These are phyloP conservation scores for Coniferiporia sulphurascens DNA, from an alignment of 1,284 basidiomycete species.

Conservation along the genomic window DNA sequence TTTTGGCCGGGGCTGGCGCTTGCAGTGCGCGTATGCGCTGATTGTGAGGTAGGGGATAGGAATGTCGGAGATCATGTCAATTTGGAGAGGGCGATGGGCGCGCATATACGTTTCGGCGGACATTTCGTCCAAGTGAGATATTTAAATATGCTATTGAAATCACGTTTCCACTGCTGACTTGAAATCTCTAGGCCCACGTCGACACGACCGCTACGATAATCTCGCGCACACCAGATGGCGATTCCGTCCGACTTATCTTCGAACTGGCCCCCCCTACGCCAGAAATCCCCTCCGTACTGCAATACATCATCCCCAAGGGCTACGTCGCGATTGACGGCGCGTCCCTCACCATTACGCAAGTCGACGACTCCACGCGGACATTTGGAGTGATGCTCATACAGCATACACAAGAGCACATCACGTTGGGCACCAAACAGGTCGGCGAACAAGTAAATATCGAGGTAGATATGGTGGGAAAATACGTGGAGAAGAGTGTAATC, in stretches of 20 bases:
- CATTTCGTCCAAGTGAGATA: conserved; percentile 89
- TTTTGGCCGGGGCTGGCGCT: neutral
- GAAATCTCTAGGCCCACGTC: conserved; percentile 72
- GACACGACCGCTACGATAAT: conserved; percentile 83
- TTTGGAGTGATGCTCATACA: conserved; percentile 96
- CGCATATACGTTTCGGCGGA: conserved; percentile 89
- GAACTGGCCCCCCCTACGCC: conserved; percentile 60
- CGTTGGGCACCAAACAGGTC: conserved; percentile 69
- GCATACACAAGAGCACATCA: conserved; percentile 89
- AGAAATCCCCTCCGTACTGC: conserved; percentile 63
- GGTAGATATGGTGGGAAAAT: conserved; percentile 90
- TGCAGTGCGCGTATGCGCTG: neutral
- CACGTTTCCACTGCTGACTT: conserved; percentile 5
- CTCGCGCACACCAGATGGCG: conserved; percentile 70
- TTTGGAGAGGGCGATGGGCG: conserved; percentile 92
- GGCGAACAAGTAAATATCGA: conserved; percentile 92
- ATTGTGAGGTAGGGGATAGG: conserved; percentile 54
- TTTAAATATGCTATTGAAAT: neutral
- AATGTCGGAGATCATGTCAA: conserved; percentile 83
- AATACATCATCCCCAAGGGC: conserved; percentile 93
- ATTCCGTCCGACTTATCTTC: conserved; percentile 83
- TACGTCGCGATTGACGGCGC: conserved; percentile 95
- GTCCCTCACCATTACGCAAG: conserved; percentile 86
- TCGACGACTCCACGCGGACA: conserved; percentile 63
- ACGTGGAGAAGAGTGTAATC: conserved; percentile 75